phyloP scores from a whole-genome alignment of 495 filamentous ascomycete species.

The Xylaria bambusicola region DNA sequence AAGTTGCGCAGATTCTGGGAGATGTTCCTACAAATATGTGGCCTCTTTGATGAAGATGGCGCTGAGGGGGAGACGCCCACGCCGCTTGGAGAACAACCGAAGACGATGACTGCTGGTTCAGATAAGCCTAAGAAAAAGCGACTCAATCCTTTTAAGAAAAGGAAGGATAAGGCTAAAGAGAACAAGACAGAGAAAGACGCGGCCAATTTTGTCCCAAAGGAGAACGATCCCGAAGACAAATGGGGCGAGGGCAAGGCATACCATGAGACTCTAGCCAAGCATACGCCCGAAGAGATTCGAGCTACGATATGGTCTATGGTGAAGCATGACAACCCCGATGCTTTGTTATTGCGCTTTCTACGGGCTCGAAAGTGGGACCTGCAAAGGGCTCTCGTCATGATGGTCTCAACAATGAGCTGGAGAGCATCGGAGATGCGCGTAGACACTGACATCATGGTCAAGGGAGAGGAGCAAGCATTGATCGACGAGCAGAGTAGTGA shows the following conservation, averaged over 20 bases:
- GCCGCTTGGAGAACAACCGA: conserved; percentile 24
- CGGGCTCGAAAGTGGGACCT: conserved; percentile 96
- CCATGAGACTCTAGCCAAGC: conserved; percentile 71
- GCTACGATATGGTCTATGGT: conserved; percentile 92
- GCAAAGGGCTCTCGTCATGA: conserved; percentile 89
- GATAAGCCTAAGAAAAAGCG: conserved; percentile 70
- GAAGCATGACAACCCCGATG: conserved; percentile 93
- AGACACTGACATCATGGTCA: conserved; percentile 79
- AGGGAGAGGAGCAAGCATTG: conserved; percentile 70
- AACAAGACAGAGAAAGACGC: conserved; percentile 53
- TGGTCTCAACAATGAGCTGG: conserved; percentile 94
- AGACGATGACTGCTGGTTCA: conserved; percentile 28
- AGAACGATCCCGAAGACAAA: conserved; percentile 78
- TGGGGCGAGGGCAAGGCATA: conserved; percentile 89
- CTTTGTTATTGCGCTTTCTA: conserved; percentile 82
- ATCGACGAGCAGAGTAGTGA: conserved; percentile 60
- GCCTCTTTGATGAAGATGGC: conserved; percentile 51
- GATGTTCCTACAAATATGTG: conserved; percentile 76
- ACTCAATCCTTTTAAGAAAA: conserved; percentile 62
- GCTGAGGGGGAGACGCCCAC: conserved; percentile 28
- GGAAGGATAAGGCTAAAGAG: conserved; percentile 41
- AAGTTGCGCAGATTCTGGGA: conserved; percentile 89
- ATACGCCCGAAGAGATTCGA: conserved; percentile 76
- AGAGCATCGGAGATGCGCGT: conserved; percentile 77
- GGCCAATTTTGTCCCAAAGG: conserved; percentile 38